A percentile compares a stretch with the other conserved stretches of the same genome.
Conservation (phyloP, 176 grass and related monocot genomes). For the Thinopyrum elongatum region DNA sequence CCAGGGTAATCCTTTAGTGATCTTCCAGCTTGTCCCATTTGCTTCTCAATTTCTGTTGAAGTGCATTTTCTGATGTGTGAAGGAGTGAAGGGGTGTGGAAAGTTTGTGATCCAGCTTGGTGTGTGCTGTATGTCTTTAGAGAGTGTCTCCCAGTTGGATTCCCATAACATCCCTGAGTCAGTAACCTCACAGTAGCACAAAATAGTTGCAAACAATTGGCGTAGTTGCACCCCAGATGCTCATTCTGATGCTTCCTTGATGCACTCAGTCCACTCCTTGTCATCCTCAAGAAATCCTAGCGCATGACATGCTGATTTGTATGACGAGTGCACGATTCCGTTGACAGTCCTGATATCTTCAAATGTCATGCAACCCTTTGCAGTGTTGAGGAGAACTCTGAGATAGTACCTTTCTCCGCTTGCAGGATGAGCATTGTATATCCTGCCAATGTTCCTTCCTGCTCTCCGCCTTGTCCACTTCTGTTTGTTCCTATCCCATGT, state of each 20-base stretch:
- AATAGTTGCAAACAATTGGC: constrained; percentile 28
- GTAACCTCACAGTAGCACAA: constrained; percentile 3
- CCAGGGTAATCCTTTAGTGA: background rate
- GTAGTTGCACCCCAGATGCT: background rate
- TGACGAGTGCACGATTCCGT: background rate
- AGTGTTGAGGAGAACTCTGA: constrained; percentile 30
- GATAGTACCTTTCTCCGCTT: constrained; percentile 24
- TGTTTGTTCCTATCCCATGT: constrained; percentile 11
- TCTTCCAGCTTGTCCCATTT: background rate
- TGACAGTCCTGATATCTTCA: constrained; percentile 22
- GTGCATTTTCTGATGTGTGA: background rate
- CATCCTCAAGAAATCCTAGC: constrained; percentile 25
- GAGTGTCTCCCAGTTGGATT: constrained; percentile 3
- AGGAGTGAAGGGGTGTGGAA: background rate
- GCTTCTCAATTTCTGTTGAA: background rate
- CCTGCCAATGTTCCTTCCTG: background rate
- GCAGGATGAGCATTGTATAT: constrained; percentile 14
- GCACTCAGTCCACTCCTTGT: constrained; percentile 9
- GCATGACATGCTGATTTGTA: constrained; percentile 42
- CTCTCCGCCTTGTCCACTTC: background rate
- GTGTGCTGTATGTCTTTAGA: background rate
- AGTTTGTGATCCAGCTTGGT: background rate
- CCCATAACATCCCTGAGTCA: constrained; percentile 1
- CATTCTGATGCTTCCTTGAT: constrained; percentile 20
- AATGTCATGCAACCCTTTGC: constrained; percentile 1